phyloP scores from a whole-genome alignment of 768 basidiomycete species.

The Hericium alpestre region DNA sequence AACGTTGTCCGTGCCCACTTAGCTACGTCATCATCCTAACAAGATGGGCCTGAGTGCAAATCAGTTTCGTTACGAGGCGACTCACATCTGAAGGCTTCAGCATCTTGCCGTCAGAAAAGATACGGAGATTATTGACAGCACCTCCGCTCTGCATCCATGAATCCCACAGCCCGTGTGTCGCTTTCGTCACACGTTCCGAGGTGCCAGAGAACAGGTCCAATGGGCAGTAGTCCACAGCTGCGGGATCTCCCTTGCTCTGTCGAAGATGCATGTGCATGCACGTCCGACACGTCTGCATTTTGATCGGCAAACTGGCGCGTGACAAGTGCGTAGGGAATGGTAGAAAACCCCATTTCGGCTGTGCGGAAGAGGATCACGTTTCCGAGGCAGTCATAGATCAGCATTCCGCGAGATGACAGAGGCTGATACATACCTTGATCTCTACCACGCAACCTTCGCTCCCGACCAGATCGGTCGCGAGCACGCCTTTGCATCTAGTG shows the following conservation, averaged over 20 bases:
- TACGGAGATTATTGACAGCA: slow-evolving; percentile 66
- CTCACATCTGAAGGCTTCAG: slow-evolving; percentile 51
- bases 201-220: slow-evolving; percentile 82
- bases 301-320: slow-evolving; percentile 40
- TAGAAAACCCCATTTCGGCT: slow-evolving; percentile 98
- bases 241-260: slow-evolving; percentile 25
- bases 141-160: slow-evolving; percentile 61
- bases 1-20: neutral
- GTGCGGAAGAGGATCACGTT: neutral
- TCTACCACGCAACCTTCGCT: slow-evolving; percentile 63
- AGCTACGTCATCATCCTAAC: neutral
- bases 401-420: neutral
- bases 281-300: slow-evolving; percentile 73
- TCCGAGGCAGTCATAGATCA: neutral
- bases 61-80: slow-evolving; percentile 4
- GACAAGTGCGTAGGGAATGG: slow-evolving; percentile 58
- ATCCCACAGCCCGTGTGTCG: slow-evolving; percentile 62
- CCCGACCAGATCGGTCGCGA: slow-evolving; percentile 76
- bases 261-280: slow-evolving; percentile 75
- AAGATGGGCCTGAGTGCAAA: neutral
- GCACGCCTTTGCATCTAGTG: slow-evolving; percentile 41
- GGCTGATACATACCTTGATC: slow-evolving; percentile 60
- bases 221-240: slow-evolving; percentile 62
- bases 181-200: slow-evolving; percentile 44
- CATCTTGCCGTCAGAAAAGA: slow-evolving; percentile 61